Percentiles rank a stretch among this genome's conserved stretches.
These are phyloP conservation scores for Zasmidium citrigriseum DNA, from an alignment of 2,329 filamentous ascomycete genomes.

Conservation along the genomic window DNA sequence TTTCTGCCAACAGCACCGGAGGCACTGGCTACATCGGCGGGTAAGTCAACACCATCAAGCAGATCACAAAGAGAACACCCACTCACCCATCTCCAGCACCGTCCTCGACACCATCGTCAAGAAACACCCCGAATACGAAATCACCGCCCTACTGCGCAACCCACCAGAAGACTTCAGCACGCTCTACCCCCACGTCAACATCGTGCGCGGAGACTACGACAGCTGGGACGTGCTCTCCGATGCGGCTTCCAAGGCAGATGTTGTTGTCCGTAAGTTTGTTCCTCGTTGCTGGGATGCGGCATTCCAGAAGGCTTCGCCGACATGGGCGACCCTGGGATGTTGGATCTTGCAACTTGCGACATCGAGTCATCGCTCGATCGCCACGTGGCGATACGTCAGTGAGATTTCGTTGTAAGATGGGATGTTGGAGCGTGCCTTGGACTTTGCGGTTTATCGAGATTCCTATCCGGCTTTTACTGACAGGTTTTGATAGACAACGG, in stretches of 20 bases:
- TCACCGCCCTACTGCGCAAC: slow-evolving; percentile 47
- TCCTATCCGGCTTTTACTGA: background rate
- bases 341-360: background rate
- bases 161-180: slow-evolving; percentile 44
- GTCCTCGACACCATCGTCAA: slow-evolving; percentile 48
- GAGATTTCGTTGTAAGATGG: background rate
- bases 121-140: slow-evolving; percentile 50
- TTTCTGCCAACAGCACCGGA: slow-evolving; percentile 44
- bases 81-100: slow-evolving; percentile 29
- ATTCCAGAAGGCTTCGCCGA: background rate
- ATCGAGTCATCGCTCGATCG: background rate
- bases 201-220: slow-evolving; percentile 48
- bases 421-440: background rate
- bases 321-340: background rate
- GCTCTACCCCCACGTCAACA: slow-evolving; percentile 44
- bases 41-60: background rate
- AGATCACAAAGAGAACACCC: background rate
- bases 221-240: slow-evolving; percentile 42
- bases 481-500: slow-evolving; percentile 36
- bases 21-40: slow-evolving; percentile 58
- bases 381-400: background rate
- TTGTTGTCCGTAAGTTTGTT: slow-evolving; percentile 44
- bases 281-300: background rate
- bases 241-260: slow-evolving; percentile 49
- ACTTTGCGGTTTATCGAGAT: background rate